phyloP scores from a whole-genome alignment of 179 eudicot genomes.

The Gypsophila paniculata region DNA sequence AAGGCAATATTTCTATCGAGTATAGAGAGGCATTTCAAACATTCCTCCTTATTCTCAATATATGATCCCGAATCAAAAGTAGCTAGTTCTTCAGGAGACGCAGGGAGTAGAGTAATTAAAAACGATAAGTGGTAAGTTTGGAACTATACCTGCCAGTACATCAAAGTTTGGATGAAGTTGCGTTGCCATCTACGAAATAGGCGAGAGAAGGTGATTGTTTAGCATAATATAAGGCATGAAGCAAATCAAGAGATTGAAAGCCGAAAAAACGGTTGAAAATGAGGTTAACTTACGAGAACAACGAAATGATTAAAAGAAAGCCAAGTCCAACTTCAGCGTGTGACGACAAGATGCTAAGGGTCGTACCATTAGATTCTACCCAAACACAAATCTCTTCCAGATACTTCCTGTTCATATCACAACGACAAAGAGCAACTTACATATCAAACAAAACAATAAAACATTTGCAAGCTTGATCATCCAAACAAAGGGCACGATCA shows the following conservation, averaged over 20 bases:
- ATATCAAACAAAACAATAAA: neutral
- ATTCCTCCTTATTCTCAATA: no score
- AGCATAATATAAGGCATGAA: neutral
- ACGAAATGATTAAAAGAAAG: conserved; percentile 68
- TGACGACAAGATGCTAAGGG: conserved; percentile 86
- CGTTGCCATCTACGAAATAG: conserved; percentile 81
- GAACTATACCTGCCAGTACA: conserved; percentile 87
- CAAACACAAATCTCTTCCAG: conserved; percentile 86
- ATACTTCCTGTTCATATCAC: conserved; percentile 61
- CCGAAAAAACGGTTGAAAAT: neutral
- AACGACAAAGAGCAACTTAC: neutral
- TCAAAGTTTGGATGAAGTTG: conserved; percentile 76
- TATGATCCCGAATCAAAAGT: no score
- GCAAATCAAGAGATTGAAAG: neutral
- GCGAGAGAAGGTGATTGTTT: neutral
- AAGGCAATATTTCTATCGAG: neutral
- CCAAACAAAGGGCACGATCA: neutral
- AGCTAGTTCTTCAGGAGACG: no score
- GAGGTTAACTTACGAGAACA: conserved; percentile 66
- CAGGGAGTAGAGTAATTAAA: no score
- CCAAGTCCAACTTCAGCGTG: conserved; percentile 95
- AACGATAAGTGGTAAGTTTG: neutral
- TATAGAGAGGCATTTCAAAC: no score
- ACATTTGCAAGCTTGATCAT: neutral
- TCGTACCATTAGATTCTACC: conserved; percentile 85